Evolutionary conservation across 805 yeast genomes (phyloP).

Genomic region (Candida hungchunana): DNA sequence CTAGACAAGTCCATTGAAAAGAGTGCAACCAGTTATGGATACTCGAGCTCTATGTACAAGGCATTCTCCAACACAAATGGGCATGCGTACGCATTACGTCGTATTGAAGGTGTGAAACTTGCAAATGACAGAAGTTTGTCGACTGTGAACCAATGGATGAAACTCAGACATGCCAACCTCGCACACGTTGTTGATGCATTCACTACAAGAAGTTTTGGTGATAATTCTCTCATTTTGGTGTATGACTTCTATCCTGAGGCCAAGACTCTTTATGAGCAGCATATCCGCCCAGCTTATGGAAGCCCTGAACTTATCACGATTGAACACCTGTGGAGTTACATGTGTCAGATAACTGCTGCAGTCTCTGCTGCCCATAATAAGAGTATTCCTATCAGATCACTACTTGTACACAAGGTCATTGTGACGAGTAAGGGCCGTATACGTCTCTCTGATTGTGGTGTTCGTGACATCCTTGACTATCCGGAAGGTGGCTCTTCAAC

Average conservation of each 20-base stretch:
- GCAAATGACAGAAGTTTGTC: constrained; percentile 56
- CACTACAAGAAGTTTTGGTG: constrained; percentile 82
- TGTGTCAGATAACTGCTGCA: constrained; percentile 72
- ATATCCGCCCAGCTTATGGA: constrained; percentile 42
- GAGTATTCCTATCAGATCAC: constrained; percentile 58
- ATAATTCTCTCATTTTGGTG: constrained; percentile 66
- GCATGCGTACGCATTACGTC: constrained; percentile 65
- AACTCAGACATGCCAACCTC: constrained; percentile 50
- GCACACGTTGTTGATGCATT: constrained; percentile 76
- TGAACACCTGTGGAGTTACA: constrained; percentile 67
- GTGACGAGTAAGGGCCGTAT: constrained; percentile 69
- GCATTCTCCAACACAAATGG: constrained; percentile 80
- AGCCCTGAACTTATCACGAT: constrained; percentile 53
- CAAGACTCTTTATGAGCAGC: constrained; percentile 63
- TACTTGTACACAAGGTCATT: constrained; percentile 66
- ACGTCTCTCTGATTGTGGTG: constrained; percentile 67
- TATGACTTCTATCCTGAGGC: constrained; percentile 86
- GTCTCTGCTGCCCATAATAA: constrained; percentile 58
- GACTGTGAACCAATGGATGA: constrained; percentile 64
- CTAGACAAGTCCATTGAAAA: constrained; percentile 50
- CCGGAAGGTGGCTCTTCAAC: constrained; percentile 24
- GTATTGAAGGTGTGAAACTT: constrained; percentile 59
- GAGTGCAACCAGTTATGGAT: constrained; percentile 40
- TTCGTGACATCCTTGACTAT: constrained; percentile 57
- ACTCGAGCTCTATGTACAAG: constrained; percentile 64